phyloP scores from a whole-genome alignment of 2,329 filamentous ascomycete species.

The Penicillium thymicola region DNA sequence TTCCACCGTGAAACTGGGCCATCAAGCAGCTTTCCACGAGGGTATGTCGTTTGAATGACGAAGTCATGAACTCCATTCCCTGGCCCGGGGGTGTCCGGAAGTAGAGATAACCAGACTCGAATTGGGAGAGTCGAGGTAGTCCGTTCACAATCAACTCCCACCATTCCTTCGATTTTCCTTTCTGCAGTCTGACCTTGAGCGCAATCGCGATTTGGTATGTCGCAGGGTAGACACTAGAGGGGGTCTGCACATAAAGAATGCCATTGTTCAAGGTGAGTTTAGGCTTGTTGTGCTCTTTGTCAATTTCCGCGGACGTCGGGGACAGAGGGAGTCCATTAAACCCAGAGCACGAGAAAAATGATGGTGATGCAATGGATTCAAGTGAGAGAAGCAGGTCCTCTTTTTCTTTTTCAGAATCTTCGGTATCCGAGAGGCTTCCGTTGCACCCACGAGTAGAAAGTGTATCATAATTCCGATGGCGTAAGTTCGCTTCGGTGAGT shows the following conservation, averaged over 20 bases:
- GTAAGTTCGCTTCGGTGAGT: not conserved
- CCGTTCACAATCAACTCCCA: slow-evolving; percentile 27
- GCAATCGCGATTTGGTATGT: slow-evolving; percentile 24
- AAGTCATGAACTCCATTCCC: slow-evolving; percentile 32
- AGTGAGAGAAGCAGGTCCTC: not conserved
- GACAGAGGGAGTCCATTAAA: not conserved
- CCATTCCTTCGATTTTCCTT: slow-evolving; percentile 25
- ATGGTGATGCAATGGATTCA: not conserved
- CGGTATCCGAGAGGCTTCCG: slow-evolving; percentile 12
- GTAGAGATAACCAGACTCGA: slow-evolving; percentile 29
- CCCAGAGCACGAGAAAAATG: not conserved
- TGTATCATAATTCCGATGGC: slow-evolving; percentile 1
- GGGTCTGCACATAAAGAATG: slow-evolving; percentile 19
- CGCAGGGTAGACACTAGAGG: slow-evolving; percentile 9
- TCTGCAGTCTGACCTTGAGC: slow-evolving; percentile 13
- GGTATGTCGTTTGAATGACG: slow-evolving; percentile 23
- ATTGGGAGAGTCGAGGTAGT: slow-evolving; percentile 24
- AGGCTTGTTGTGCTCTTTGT: not conserved
- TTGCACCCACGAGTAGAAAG: slow-evolving; percentile 12
- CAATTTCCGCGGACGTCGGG: not conserved
- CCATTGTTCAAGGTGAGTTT: slow-evolving; percentile 16
- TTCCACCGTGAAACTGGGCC: slow-evolving; percentile 26
- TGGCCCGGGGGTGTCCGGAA: slow-evolving; percentile 26
- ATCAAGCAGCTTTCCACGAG: slow-evolving; percentile 31
- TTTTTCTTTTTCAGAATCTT: not conserved